Evolutionary conservation across 2,329 filamentous ascomycete genomes (phyloP), one percentile per base, ranked within the genome.

Genomic region (Ophiobolus disseminans): DNA sequence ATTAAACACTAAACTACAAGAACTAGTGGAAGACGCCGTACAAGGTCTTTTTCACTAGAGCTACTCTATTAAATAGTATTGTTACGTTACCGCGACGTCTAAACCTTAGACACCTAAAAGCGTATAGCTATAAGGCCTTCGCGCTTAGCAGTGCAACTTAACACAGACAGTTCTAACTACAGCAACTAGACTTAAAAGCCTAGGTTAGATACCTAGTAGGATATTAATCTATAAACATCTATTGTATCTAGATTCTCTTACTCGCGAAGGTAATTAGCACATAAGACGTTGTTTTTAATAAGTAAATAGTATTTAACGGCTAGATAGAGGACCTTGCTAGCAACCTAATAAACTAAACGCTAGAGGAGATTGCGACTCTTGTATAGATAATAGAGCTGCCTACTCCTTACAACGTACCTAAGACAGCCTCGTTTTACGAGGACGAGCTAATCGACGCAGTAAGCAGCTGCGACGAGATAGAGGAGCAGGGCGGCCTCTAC

Each of bases 11-110:
- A 35, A 50, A 43, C 10, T 48, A 47, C 28, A 4, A 13, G 16
- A 54, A 48, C 35, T 20, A 45, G 2, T 50, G n/a, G 43, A 50
- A 43, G 21, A 40, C 35, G n/a, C 35, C 20, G n/a, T 54, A 54
- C 25, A 17, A 50, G 13, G 20, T 48, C 3, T 50, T 54, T 47
- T 50, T 50, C 30, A 48, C 36, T 1, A 5, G 3, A 16, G 35
- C 25, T 25, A 30, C 28, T 30, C 1, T 23, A 9, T 9, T 8
- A 16, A 39, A 28, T 26, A 21, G 35, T 1, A 43, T 43, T 11
- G 31, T 36, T 13, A 51, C 25, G 10, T 19, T 3, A 37, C 13
- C 26, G 2, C 28, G 30, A 13, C 48, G 38, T 13, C 51, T 17
- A 40, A 48, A 43, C 16, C 32, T 40, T 20, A 20, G 25, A 25